These are phyloP conservation scores for Aspergillus sp. DNA, from an alignment of 2,329 filamentous ascomycete genomes.

Conservation along the genomic window DNA sequence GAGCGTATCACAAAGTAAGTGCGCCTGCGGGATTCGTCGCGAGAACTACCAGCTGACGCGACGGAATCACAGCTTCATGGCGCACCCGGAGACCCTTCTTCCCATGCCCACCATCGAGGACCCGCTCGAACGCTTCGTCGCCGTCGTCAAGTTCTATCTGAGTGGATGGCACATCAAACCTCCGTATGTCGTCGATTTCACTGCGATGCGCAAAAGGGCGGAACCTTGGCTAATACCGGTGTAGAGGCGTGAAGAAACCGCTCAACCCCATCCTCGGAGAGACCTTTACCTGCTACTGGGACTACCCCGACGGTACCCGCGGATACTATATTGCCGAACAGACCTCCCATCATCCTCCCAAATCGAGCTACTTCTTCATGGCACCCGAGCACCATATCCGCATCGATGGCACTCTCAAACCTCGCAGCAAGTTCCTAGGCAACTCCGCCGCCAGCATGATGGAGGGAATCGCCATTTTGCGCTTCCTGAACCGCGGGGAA, in stretches of 20 bases:
- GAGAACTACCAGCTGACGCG: constrained; percentile 14
- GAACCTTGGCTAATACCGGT: constrained; percentile 3
- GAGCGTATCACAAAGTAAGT: constrained; percentile 94
- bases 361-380: constrained; percentile 99
- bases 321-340: constrained; percentile 98
- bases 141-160: constrained; percentile 96
- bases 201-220: constrained; percentile 1
- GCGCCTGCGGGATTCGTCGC: neutral
- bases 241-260: constrained; percentile 94
- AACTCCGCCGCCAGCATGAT: constrained; percentile 98
- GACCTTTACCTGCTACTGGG: constrained; percentile 93
- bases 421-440: constrained; percentile 88
- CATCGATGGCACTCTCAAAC: constrained; percentile 93
- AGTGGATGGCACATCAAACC: constrained; percentile 99
- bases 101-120: constrained; percentile 86
- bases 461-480: constrained; percentile 90
- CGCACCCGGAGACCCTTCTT: constrained; percentile 92
- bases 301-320: constrained; percentile 76
- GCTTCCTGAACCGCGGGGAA: constrained; percentile 73
- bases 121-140: constrained; percentile 83
- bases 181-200: constrained; percentile 62
- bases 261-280: constrained; percentile 96
- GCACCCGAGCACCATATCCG: constrained; percentile 89
- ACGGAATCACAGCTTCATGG: constrained; percentile 80
- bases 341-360: constrained; percentile 96